Evolutionary conservation across 805 yeast genomes (phyloP).

Genomic region (Candida anglica): DNA sequence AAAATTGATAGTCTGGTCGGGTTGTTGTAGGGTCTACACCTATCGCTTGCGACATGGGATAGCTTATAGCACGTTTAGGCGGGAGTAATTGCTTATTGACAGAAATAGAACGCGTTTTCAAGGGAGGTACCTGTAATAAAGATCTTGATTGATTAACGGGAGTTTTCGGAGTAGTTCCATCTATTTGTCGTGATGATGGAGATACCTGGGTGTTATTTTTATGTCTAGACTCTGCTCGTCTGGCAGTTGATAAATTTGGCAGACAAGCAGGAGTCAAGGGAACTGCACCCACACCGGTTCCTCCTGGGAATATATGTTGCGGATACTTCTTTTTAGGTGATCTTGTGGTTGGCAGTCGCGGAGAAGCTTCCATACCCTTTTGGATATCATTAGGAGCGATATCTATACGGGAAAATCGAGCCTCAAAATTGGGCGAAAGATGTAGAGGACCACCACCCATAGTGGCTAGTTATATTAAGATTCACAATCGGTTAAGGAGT

Average conservation of each 20-base stretch:
- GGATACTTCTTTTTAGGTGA: slow-evolving; percentile 17
- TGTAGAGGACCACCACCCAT: neutral
- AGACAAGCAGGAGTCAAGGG: slow-evolving; percentile 4
- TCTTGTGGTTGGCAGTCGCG: neutral
- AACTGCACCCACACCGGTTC: neutral
- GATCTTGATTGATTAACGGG: no score
- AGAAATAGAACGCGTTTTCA: no score
- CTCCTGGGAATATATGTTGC: slow-evolving; percentile 14
- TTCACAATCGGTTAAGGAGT: no score
- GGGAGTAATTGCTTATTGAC: no score
- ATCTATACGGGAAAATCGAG: slow-evolving; percentile 26
- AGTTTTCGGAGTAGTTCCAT: no score
- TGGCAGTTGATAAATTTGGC: slow-evolving; percentile 13
- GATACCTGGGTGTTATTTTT: neutral
- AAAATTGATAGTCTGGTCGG: slow-evolving; percentile 17
- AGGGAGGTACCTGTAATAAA: no score
- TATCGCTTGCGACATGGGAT: no score
- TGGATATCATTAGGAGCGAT: slow-evolving; percentile 10
- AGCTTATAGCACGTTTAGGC: no score
- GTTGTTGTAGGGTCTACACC: no score
- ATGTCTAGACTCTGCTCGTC: slow-evolving; percentile 16
- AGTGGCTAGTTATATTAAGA: no score
- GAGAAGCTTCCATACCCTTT: neutral
- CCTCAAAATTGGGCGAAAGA: slow-evolving; percentile 23
- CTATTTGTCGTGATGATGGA: no score